These are phyloP conservation scores for Rhizoctonia solani DNA, from an alignment of 1,284 basidiomycete genomes.

Conservation along the genomic window DNA sequence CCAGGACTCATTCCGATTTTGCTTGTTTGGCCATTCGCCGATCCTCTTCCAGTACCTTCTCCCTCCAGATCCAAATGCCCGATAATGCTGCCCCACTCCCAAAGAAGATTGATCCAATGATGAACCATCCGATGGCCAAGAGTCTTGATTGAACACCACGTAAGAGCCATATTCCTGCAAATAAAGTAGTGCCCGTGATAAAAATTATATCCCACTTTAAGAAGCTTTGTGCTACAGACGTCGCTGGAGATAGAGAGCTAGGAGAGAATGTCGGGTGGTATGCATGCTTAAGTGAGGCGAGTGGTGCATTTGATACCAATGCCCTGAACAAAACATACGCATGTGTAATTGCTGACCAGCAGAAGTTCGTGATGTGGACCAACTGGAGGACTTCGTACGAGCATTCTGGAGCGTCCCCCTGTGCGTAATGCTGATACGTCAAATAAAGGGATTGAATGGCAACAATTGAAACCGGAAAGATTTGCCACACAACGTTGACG, in stretches of 20 bases:
- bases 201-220: conserved; percentile 23
- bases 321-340: conserved; percentile 15
- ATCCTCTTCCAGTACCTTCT: conserved; percentile 27
- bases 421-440: not conserved
- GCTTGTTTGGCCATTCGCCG: conserved; percentile 1
- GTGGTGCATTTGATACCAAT: conserved; percentile 1
- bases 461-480: conserved; percentile 13
- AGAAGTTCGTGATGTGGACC: conserved; percentile 28
- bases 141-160: conserved; percentile 11
- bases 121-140: conserved; percentile 15
- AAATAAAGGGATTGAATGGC: conserved; percentile 5
- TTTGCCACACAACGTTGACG: conserved; percentile 7
- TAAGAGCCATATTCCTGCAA: conserved; percentile 10
- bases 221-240: conserved; percentile 5
- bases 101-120: conserved; percentile 10
- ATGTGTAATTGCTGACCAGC: conserved; percentile 24
- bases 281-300: conserved; percentile 13
- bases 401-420: conserved; percentile 7
- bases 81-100: conserved; percentile 17
- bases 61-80: conserved; percentile 32
- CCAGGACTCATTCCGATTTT: not conserved
- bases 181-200: conserved; percentile 4
- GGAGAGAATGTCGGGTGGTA: conserved; percentile 20
- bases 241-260: not conserved
- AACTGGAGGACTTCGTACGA: conserved; percentile 26